A percentile compares a stretch with the other conserved stretches of the same genome.
These are phyloP conservation scores for Trametopsis cervina DNA, from an alignment of 768 basidiomycete genomes.

Conservation along the genomic window DNA sequence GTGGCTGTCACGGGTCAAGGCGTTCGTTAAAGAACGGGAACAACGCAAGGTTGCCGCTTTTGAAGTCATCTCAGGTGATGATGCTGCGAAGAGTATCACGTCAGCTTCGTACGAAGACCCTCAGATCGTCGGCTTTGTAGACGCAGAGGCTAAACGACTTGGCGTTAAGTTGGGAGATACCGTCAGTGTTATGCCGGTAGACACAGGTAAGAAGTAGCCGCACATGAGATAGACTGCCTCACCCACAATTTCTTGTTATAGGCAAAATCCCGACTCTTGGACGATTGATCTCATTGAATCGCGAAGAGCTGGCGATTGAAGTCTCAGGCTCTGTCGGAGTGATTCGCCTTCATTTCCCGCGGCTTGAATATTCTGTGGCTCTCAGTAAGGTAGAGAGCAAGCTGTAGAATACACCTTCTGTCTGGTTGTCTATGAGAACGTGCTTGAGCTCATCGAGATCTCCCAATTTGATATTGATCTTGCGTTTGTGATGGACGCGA, in stretches of 20 bases:
- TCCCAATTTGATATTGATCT: too few relatives aligned
- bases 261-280: conserved; percentile 39
- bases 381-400: too few relatives aligned
- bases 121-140: conserved; percentile 38
- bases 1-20: conserved; percentile 42
- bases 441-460: too few relatives aligned
- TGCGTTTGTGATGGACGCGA: neutral
- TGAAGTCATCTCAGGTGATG: conserved; percentile 29
- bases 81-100: conserved; percentile 37
- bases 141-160: conserved; percentile 35
- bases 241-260: neutral
- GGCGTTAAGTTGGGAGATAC: conserved; percentile 30
- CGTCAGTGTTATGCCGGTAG: conserved; percentile 40
- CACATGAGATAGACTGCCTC: neutral
- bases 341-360: conserved; percentile 48
- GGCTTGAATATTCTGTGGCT: conserved; percentile 22
- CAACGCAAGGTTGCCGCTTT: conserved; percentile 20
- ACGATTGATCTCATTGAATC: conserved; percentile 41
- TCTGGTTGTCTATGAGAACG: too few relatives aligned
- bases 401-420: too few relatives aligned
- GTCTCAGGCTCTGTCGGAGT: conserved; percentile 31
- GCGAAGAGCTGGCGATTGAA: conserved; percentile 44
- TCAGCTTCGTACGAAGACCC: conserved; percentile 32
- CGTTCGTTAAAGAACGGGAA: conserved; percentile 27
- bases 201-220: conserved; percentile 33